A percentile compares a stretch with the other conserved stretches of the same genome.
phyloP scores from a whole-genome alignment of 768 basidiomycete species.

The Hortiboletus flavorubellus region DNA sequence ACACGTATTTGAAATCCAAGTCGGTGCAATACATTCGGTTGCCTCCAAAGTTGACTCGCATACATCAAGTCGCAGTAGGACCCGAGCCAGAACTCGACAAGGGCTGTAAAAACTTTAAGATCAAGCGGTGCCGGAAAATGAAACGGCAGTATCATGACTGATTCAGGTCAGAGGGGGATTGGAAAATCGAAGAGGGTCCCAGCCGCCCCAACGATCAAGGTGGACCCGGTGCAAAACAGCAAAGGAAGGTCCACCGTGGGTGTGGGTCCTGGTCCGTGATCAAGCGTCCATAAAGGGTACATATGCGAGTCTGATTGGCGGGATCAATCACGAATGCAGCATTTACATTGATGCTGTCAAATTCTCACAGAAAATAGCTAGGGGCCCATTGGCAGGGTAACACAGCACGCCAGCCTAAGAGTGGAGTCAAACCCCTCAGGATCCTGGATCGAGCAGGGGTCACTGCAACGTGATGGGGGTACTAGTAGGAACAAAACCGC shows the following conservation, averaged over 20 bases:
- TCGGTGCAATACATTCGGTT: neutral
- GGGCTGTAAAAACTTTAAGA: neutral
- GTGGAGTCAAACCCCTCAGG: neutral
- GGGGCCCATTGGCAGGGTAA: neutral
- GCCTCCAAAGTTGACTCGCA: neutral
- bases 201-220: neutral
- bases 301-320: neutral
- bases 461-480: neutral
- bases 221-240: neutral
- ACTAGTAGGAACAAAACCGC: neutral
- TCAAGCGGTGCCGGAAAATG: neutral
- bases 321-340: neutral
- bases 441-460: neutral
- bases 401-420: neutral
- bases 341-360: no score
- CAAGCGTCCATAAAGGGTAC: neutral
- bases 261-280: neutral
- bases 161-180: neutral
- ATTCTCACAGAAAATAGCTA: neutral
- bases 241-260: neutral
- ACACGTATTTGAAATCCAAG: conserved; percentile 17
- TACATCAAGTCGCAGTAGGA: neutral
- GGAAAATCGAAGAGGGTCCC: neutral
- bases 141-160: neutral
- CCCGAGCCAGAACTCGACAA: neutral